These are phyloP conservation scores for Nigrograna mackinnonii DNA, from an alignment of 2,329 filamentous ascomycete genomes.

Conservation along the genomic window DNA sequence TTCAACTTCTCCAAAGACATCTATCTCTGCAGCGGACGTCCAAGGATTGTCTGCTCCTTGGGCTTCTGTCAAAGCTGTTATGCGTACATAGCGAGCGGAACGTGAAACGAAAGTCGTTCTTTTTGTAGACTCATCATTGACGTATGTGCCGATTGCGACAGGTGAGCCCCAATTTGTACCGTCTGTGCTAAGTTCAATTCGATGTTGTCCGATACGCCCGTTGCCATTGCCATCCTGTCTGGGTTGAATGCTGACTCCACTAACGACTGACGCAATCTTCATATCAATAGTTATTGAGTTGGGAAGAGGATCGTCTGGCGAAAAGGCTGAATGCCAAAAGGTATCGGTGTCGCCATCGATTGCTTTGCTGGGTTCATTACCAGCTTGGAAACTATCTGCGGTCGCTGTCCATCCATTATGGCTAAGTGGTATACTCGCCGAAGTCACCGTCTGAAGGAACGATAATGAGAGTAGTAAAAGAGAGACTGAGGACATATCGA, in stretches of 20 bases:
- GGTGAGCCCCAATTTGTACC: slow-evolving; percentile 25
- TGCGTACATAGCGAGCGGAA: slow-evolving; percentile 23
- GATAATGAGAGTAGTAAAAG: too few relatives aligned
- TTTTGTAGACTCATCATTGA: slow-evolving; percentile 26
- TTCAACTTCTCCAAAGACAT: slow-evolving; percentile 22
- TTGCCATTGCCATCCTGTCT: slow-evolving; percentile 36
- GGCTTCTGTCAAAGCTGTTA: slow-evolving; percentile 28
- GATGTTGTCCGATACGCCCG: slow-evolving; percentile 41
- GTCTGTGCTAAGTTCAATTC: slow-evolving; percentile 33
- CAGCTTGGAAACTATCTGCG: slow-evolving; percentile 25
- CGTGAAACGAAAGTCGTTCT: slow-evolving; percentile 23
- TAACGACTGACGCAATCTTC: slow-evolving; percentile 28
- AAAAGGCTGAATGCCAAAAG: slow-evolving; percentile 40
- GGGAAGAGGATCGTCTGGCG: slow-evolving; percentile 24
- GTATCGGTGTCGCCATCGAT: slow-evolving; percentile 33
- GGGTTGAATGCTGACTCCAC: slow-evolving; percentile 34
- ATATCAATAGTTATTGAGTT: slow-evolving; percentile 39
- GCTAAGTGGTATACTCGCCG: slow-evolving; percentile 19
- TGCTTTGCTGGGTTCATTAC: slow-evolving; percentile 25
- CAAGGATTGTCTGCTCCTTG: slow-evolving; percentile 19
- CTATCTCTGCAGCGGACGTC: slow-evolving; percentile 27
- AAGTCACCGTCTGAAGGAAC: slow-evolving; percentile 8
- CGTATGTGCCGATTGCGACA: slow-evolving; percentile 29
- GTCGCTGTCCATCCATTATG: slow-evolving; percentile 28
- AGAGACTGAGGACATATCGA: slow-evolving; percentile 2